Base-by-base conservation (phyloP, 2,329 filamentous ascomycete species). In the Cladosporium sp. region DNA sequence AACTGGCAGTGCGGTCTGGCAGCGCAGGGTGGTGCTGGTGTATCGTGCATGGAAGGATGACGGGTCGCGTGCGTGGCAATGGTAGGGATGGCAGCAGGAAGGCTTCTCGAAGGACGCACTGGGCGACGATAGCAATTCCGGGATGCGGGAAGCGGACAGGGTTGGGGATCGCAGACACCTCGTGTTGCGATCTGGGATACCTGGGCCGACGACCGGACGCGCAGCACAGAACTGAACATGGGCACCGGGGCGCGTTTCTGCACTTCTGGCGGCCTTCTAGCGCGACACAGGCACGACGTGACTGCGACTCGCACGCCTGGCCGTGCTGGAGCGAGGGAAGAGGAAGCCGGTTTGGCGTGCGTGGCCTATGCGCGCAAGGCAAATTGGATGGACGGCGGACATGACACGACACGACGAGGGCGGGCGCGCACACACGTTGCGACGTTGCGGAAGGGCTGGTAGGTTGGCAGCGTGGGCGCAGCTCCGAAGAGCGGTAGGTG, bases 261-360 rank as follows among this genome's bases (percentile, higher is more conserved):
- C 39, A 17, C 34, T 59, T 59, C 58, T 59, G 58, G 58, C 43
- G 58, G 51, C 58, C 42, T 55, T 59, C 58, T 59, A 59, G 58
- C 40, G 58, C 30, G 49, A 39, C 19, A 37, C 47, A 51, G 19
- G 15, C 42, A 45, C 15, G 38, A 25, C 40, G n/a, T 45, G 7
- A 36, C 30, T 34, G 30, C 25, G 55, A 58, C 28, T 58, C 55
- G 55, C 30, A 34, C 45, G 6, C 15, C 17, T 40, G 55, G 38
- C 39, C 39, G 25, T 37, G 49, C 49, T 39, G 30, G 19, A 15
- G 43, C 19, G 47, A 37, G 36, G 51, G 51, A 45, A 55, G 51
- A 36, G 30, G 20, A 34, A 55, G 42, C 30, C 42, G 54, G 52
- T 12, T 17, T 47, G 42, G 42, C 20, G 51, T 39, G 51, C 42